phyloP scores from a whole-genome alignment of 139 green algal genomes.

The Micractinium sp. region DNA sequence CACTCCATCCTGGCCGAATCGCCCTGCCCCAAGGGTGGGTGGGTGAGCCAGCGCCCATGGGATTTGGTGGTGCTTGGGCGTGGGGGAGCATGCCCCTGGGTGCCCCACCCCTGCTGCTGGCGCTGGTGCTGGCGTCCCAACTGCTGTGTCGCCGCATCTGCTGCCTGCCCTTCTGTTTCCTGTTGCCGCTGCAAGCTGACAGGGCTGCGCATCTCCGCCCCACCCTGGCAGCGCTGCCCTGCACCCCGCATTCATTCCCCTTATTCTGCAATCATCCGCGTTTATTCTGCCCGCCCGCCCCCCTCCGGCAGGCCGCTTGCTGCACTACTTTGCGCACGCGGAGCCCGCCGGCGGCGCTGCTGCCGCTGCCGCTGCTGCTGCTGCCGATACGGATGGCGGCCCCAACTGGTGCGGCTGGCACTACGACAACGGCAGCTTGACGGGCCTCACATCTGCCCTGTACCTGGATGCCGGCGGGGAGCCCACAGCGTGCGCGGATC shows the following conservation, averaged over 20 bases:
- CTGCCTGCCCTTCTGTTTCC: too few relatives aligned
- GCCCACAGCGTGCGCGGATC: conserved; percentile 62
- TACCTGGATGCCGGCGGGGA: conserved; percentile 52
- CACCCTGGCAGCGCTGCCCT: too few relatives aligned
- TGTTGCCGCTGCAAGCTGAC: background rate
- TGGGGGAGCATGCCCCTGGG: background rate
- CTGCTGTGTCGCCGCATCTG: background rate
- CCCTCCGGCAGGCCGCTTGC: conserved; percentile 59
- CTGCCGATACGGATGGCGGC: conserved; percentile 2
- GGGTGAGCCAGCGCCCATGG: background rate
- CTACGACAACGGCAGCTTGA: conserved; percentile 77
- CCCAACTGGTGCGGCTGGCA: conserved; percentile 85
- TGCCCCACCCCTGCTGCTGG: background rate
- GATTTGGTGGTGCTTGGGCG: background rate
- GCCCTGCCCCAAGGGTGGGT: conserved; percentile 46
- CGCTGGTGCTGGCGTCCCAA: background rate
- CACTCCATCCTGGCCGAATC: conserved; percentile 42
- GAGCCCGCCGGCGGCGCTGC: background rate
- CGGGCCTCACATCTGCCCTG: conserved; percentile 73
- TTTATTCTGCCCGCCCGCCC: background rate
- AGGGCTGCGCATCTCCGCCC: background rate
- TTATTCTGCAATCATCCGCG: too few relatives aligned
- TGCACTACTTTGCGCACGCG: conserved; percentile 76
- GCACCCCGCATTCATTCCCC: too few relatives aligned
- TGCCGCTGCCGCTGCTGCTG: background rate